Base-by-base conservation (phyloP, 1,139 yeast genomes). In the Pichia kudriavzevii region DNA sequence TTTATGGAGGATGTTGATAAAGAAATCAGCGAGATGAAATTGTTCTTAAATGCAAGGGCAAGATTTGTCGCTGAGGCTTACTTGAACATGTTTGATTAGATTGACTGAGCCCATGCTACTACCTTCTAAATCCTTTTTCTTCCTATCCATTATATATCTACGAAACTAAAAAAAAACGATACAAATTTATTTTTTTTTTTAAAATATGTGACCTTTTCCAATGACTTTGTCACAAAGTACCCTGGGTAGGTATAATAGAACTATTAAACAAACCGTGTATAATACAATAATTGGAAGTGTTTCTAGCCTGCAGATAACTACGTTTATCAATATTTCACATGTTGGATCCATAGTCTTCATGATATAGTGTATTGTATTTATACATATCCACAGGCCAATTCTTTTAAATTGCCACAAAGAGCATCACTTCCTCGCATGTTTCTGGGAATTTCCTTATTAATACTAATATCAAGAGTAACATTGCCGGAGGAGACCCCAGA, bases 1-100 rank as follows among this genome's bases (percentile, higher is more conserved):
- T 91, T 93, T 59, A 88, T 91, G 98, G 98, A 91, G 60, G 98
- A 88, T 53, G 98, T 91, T 18, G 99, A 91, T 61, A 91, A 88
- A 64, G 99, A 91, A 60, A 93, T 91, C 55, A 84, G 95, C 60
- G 99, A 91, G 59, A 93, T 91, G 95, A 93, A 93, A 62, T 70
- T 91, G 58, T 93, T 91, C 59, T 73, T 93, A 59, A 91, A 91
- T 57, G 96, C 98, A 19, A 75, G 99, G 55, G 98, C 99, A 14
- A 80, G 99, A 66, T 93, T 85, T 43, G 93, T 88, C 35, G 99
- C 98, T 16, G 98, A 93, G 61, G 91, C 94, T 10, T 88, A 85
- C 58, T 68, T 88, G 50, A 78, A 82, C 28, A 80, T 80, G 20
- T 79, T 79, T 50, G 85, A 78, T 58, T 78, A 22, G n/a, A 12